phyloP scores from a whole-genome alignment of 768 basidiomycete genomes.

The Calvatia gigantea region DNA sequence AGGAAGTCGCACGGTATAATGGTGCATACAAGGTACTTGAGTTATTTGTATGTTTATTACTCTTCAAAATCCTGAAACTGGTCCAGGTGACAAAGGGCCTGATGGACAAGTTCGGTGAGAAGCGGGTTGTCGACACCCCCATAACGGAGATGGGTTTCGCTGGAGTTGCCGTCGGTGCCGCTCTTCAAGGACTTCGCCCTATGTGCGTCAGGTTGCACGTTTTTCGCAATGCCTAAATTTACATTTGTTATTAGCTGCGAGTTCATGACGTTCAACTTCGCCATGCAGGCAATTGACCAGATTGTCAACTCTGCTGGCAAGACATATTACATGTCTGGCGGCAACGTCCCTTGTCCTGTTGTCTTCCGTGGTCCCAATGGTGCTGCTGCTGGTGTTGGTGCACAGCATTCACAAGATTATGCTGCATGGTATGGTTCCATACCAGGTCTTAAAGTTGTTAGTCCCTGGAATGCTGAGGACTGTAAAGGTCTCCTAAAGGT shows the following conservation, averaged over 20 bases:
- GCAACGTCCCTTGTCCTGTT: slow-evolving; percentile 96
- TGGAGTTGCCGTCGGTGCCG: slow-evolving; percentile 93
- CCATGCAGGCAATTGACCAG: slow-evolving; percentile 99
- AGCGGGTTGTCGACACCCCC: slow-evolving; percentile 95
- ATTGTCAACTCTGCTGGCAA: slow-evolving; percentile 99
- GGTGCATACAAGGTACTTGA: slow-evolving; percentile 85
- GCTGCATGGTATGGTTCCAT: slow-evolving; percentile 92
- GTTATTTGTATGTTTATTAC: not conserved
- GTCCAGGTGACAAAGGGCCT: slow-evolving; percentile 93
- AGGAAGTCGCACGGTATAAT: slow-evolving; percentile 98
- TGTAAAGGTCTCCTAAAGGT: slow-evolving; percentile 98
- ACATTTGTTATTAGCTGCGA: slow-evolving; percentile 64
- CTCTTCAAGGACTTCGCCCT: slow-evolving; percentile 90
- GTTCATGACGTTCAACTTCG: slow-evolving; percentile 99
- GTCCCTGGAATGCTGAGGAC: slow-evolving; percentile 98
- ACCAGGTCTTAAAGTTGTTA: slow-evolving; percentile 96
- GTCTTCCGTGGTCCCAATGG: slow-evolving; percentile 99
- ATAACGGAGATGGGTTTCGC: slow-evolving; percentile 99
- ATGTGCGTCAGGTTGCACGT: slow-evolving; percentile 47
- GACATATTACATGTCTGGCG: slow-evolving; percentile 99
- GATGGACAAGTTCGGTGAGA: slow-evolving; percentile 98
- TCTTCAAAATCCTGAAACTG: slow-evolving; percentile 14
- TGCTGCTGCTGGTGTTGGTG: slow-evolving; percentile 93
- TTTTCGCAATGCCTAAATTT: slow-evolving; percentile 12
- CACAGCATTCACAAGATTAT: slow-evolving; percentile 98